Percentiles rank a stretch among this genome's conserved stretches.
Evolutionary conservation across 2,329 filamentous ascomycete genomes (phyloP).

Genomic region (Myriosclerotinia curreyana): DNA sequence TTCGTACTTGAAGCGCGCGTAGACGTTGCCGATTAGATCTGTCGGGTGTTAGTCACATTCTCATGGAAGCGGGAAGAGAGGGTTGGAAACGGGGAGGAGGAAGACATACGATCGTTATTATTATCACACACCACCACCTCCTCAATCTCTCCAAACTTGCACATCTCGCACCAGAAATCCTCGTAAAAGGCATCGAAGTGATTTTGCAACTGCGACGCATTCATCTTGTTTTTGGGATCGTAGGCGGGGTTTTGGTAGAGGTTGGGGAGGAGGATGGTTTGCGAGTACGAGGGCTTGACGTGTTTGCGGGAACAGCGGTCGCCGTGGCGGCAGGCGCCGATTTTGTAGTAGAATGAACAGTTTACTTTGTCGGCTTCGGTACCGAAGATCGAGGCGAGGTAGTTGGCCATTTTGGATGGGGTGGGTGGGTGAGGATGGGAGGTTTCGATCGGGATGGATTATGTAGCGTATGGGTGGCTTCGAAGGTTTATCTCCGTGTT

Average conservation of each 20-base stretch:
- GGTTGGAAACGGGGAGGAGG: not conserved
- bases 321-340: conserved; percentile 96
- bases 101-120: conserved; percentile 70
- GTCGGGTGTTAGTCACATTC: not conserved
- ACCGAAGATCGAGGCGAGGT: conserved; percentile 98
- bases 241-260: conserved; percentile 99
- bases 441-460: not conserved
- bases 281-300: conserved; percentile 96
- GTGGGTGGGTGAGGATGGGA: not conserved
- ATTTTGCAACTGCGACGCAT: conserved; percentile 91
- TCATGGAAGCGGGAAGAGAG: not conserved
- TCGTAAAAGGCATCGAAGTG: conserved; percentile 99
- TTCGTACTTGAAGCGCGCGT: conserved; percentile 99
- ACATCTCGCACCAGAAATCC: conserved; percentile 99
- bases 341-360: conserved; percentile 99
- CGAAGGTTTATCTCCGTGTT: not conserved
- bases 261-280: conserved; percentile 96
- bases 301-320: conserved; percentile 98
- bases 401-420: conserved; percentile 77
- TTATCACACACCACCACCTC: conserved; percentile 99
- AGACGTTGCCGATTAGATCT: conserved; percentile 98
- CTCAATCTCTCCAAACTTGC: conserved; percentile 96
- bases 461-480: not conserved
- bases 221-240: conserved; percentile 97
- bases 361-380: conserved; percentile 99